phyloP scores from a whole-genome alignment of 2,329 filamentous ascomycete species.

The Triangularia verruculosa region DNA sequence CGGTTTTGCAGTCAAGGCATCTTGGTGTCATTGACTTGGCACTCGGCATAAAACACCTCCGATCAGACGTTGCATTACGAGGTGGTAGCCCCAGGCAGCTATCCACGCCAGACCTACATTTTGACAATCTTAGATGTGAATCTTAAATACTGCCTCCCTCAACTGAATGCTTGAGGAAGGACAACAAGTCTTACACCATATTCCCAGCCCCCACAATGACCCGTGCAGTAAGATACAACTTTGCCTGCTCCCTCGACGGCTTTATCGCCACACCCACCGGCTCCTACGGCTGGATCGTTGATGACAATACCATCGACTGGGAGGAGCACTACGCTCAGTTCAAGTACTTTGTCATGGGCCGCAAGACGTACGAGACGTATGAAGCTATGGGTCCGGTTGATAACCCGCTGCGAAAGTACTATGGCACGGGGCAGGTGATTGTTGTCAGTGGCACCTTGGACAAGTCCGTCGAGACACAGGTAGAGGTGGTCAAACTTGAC shows the following conservation, averaged over 20 bases:
- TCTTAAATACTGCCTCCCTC: too few species aligned
- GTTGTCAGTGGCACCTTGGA: constrained; percentile 27
- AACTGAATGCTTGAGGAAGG: too few species aligned
- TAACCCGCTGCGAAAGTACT: constrained; percentile 26
- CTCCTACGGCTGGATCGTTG: constrained; percentile 32
- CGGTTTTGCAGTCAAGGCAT: too few species aligned
- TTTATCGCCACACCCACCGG: constrained; percentile 36
- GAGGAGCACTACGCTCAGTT: constrained; percentile 32
- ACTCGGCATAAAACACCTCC: neutral
- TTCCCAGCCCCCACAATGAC: neutral
- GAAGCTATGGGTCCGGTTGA: neutral
- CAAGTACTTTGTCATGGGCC: constrained; percentile 36
- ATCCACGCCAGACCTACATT: neutral
- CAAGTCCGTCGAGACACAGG: neutral
- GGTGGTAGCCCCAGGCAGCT: neutral
- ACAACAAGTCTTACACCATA: too few species aligned
- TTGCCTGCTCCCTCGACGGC: constrained; percentile 36
- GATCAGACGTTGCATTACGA: neutral
- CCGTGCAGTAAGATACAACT: constrained; percentile 28
- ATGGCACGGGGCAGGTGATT: constrained; percentile 27
- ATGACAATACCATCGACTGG: constrained; percentile 36
- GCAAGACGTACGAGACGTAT: constrained; percentile 36
- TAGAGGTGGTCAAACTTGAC: neutral
- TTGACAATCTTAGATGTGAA: neutral
- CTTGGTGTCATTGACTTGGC: neutral